A percentile compares a stretch with the other conserved stretches of the same genome.
Conservation (phyloP, 192 early-diverging fungal species). For the Umbelopsis ramanniana region DNA sequence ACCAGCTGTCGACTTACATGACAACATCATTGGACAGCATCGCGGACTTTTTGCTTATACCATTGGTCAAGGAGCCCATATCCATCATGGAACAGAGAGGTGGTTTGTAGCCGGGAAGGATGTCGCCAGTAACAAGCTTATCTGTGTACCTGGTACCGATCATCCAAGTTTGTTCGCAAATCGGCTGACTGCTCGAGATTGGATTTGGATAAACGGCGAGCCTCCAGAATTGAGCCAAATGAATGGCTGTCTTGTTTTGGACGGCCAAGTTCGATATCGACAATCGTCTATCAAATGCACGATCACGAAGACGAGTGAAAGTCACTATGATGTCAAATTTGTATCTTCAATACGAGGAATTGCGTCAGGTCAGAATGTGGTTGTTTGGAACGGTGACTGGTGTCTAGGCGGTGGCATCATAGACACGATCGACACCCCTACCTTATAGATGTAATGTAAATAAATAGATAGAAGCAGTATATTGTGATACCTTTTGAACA, state of each 20-base stretch:
- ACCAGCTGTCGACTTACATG: conserved; percentile 35
- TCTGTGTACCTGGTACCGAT: conserved; percentile 56
- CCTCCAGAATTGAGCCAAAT: conserved; percentile 11
- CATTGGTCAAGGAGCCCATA: conserved; percentile 78
- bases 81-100: conserved; percentile 65
- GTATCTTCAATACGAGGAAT: conserved; percentile 43
- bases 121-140: conserved; percentile 61
- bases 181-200: conserved; percentile 37
- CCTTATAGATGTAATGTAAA: not conserved
- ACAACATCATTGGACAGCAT: conserved; percentile 53
- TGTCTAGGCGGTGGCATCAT: conserved; percentile 51
- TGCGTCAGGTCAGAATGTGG: conserved; percentile 48
- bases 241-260: conserved; percentile 23
- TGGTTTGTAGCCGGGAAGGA: conserved; percentile 79
- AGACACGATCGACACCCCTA: conserved; percentile 28
- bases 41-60: conserved; percentile 74
- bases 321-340: conserved; percentile 35
- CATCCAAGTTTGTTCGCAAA: conserved; percentile 21
- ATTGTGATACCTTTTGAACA: not conserved
- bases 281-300: conserved; percentile 53
- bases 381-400: conserved; percentile 49
- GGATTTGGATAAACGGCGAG: conserved; percentile 52
- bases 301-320: conserved; percentile 24
- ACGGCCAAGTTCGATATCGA: conserved; percentile 65
- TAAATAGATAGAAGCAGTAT: not conserved